Evolutionary conservation across 805 yeast species (phyloP).

Genomic region (Sungouiozyma ichnusensis): DNA sequence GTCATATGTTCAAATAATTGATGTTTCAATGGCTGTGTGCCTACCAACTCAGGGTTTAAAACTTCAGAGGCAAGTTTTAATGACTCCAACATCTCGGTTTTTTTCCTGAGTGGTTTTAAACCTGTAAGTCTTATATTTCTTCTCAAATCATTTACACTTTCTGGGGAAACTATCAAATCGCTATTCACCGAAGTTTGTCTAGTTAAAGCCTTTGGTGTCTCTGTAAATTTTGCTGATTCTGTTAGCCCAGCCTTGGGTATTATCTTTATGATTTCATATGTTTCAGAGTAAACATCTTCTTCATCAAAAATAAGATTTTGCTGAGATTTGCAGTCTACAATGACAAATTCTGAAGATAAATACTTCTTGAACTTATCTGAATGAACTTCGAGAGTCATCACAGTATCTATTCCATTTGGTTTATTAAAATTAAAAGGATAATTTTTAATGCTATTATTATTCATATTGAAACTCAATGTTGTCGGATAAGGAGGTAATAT

Average conservation of each 20-base stretch:
- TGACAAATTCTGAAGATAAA: not conserved
- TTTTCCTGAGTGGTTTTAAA: constrained; percentile 21
- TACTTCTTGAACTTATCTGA: not conserved
- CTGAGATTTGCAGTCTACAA: not conserved
- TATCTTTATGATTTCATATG: not conserved
- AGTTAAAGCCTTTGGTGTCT: not conserved
- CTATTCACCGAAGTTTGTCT: not conserved
- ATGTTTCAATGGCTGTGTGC: constrained; percentile 6
- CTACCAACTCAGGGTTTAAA: constrained; percentile 6
- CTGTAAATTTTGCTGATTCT: not conserved
- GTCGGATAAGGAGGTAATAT: not conserved
- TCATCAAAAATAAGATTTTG: not conserved
- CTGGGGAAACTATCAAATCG: constrained; percentile 8
- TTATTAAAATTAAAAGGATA: not conserved
- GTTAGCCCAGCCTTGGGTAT: not conserved
- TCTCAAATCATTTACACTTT: constrained; percentile 20
- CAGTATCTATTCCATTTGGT: not conserved
- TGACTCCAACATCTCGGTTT: constrained; percentile 21
- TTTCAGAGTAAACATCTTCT: not conserved
- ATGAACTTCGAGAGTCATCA: too few relatives aligned
- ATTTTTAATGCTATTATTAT: not conserved
- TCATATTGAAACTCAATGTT: not conserved
- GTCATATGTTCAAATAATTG: constrained; percentile 18
- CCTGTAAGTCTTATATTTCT: constrained; percentile 18
- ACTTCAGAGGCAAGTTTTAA: constrained; percentile 21